Percentiles rank a stretch among this genome's conserved stretches.
Evolutionary conservation across 164 flowering plant species (phyloP).

Genomic region (Tetracentron sinense): DNA sequence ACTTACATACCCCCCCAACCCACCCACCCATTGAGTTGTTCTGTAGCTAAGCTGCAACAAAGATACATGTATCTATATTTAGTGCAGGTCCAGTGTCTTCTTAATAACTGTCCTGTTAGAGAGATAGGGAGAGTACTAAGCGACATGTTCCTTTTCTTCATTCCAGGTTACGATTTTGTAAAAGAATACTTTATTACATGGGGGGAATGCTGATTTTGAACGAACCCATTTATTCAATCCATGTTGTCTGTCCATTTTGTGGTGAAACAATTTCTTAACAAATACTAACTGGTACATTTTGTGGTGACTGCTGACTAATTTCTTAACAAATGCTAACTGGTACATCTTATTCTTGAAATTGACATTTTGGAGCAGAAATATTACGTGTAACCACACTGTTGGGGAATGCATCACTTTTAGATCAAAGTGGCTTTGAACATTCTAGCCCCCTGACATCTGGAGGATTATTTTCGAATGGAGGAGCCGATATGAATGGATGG

Average conservation of each 20-base stretch:
- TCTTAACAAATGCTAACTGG: conserved; percentile 77
- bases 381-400: conserved; percentile 99
- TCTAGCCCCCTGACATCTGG: conserved; percentile 94
- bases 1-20: no score
- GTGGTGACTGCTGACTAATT: conserved; percentile 59
- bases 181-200: not conserved
- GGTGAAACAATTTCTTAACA: conserved; percentile 49
- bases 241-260: conserved; percentile 44
- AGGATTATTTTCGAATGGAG: conserved; percentile 94
- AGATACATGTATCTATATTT: not conserved
- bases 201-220: conserved; percentile 17
- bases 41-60: not conserved
- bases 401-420: conserved; percentile 99
- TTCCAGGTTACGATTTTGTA: not conserved
- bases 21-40: no score
- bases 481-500: conserved; percentile 93
- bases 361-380: conserved; percentile 99
- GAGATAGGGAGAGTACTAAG: not conserved
- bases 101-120: not conserved
- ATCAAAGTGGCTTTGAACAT: conserved; percentile 98
- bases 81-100: not conserved
- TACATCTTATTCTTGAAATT: conserved; percentile 87
- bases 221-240: conserved; percentile 33
- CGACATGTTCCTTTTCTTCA: not conserved
- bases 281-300: conserved; percentile 88